phyloP scores from a whole-genome alignment of 2,329 filamentous ascomycete genomes.

The Zalaria sp. region DNA sequence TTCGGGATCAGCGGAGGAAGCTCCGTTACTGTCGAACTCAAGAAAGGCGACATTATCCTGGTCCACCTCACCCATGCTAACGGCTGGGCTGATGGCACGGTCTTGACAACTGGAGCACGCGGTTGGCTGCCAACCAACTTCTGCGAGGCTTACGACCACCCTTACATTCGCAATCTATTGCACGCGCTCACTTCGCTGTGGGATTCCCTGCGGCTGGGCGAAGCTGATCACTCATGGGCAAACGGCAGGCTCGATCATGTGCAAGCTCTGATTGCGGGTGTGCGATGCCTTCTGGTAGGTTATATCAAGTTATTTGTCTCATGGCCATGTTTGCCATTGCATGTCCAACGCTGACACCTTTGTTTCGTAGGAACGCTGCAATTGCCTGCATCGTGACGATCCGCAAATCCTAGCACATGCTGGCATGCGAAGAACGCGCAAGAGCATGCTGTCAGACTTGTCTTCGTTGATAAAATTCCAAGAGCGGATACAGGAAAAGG shows the following conservation, averaged over 20 bases:
- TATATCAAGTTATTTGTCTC: not conserved
- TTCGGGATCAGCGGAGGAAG: conserved; percentile 53
- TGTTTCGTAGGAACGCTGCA: conserved; percentile 58
- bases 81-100: conserved; percentile 93
- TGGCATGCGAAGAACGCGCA: conserved; percentile 63
- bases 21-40: conserved; percentile 65
- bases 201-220: conserved; percentile 61
- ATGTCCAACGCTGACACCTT: not conserved
- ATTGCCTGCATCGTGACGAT: conserved; percentile 76
- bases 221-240: conserved; percentile 57
- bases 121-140: conserved; percentile 98
- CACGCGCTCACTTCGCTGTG: conserved; percentile 83
- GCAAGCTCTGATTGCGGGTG: conserved; percentile 83
- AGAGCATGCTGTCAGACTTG: conserved; percentile 76
- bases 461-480: conserved; percentile 80
- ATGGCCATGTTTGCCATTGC: conserved; percentile 9
- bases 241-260: conserved; percentile 91
- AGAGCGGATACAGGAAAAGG: conserved; percentile 67
- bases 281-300: conserved; percentile 74
- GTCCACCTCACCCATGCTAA: conserved; percentile 97
- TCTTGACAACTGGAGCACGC: conserved; percentile 69
- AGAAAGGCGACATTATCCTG: conserved; percentile 81
- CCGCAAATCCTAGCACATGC: conserved; percentile 61
- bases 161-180: conserved; percentile 70
- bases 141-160: conserved; percentile 85